Evolutionary conservation across 192 early-diverging fungal species (phyloP).

Genomic region (Backusella australiensis): DNA sequence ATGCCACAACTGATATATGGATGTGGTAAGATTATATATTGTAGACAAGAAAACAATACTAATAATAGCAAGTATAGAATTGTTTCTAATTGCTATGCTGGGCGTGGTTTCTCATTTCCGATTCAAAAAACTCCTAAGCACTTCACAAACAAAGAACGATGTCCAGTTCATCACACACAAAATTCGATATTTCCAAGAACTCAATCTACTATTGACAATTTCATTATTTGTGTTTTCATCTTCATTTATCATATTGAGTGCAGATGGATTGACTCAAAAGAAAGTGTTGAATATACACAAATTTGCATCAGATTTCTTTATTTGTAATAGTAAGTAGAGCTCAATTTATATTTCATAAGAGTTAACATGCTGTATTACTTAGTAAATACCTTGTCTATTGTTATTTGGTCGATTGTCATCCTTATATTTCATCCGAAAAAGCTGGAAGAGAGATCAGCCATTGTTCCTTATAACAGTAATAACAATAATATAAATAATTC

Average conservation of each 20-base stretch:
- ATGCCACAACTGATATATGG: conserved; percentile 36
- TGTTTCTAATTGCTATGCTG: conserved; percentile 27
- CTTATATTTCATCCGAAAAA: conserved; percentile 31
- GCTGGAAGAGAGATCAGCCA: not conserved
- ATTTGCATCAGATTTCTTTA: conserved; percentile 34
- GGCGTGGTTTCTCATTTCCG: conserved; percentile 34
- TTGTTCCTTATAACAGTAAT: not conserved
- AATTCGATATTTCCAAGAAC: conserved; percentile 32
- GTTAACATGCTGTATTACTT: not conserved
- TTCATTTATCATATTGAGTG: conserved; percentile 35
- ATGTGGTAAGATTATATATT: conserved; percentile 6
- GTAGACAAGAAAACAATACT: not conserved
- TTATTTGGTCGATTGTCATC: conserved; percentile 27
- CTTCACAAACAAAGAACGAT: conserved; percentile 12
- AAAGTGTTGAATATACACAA: conserved; percentile 23
- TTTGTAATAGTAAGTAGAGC: conserved; percentile 33
- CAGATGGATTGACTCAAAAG: conserved; percentile 32
- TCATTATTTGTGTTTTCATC: conserved; percentile 18
- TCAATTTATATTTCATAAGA: not conserved
- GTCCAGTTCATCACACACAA: conserved; percentile 17
- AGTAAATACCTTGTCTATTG: conserved; percentile 20
- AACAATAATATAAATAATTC: not conserved
- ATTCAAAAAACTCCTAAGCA: conserved; percentile 29
- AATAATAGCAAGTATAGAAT: not conserved
- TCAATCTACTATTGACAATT: conserved; percentile 27